phyloP scores from a whole-genome alignment of 306 rosid species.

The Begonia masoniana region DNA sequence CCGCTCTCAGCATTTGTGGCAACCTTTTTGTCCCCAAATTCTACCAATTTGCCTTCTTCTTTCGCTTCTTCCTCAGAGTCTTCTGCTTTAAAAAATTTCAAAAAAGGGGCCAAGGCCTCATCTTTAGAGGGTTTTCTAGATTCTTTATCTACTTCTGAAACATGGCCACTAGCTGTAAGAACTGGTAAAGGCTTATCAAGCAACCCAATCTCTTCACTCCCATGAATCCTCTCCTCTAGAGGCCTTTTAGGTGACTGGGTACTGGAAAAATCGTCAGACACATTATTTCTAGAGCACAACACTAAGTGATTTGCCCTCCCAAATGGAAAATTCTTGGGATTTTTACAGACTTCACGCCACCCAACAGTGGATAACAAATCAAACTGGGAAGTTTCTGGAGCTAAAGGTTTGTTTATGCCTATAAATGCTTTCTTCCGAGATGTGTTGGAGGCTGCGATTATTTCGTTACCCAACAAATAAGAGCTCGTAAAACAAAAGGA shows the following conservation, averaged over 20 bases:
- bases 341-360: conserved; percentile 11
- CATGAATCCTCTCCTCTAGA: conserved; percentile 23
- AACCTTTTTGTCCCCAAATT: conserved; percentile 29
- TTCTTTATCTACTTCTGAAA: conserved; percentile 27
- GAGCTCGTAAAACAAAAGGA: conserved; percentile 14
- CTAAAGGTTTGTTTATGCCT: conserved; percentile 6
- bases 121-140: conserved; percentile 20
- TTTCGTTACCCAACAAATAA: conserved; percentile 5
- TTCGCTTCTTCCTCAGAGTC: conserved; percentile 28
- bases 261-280: conserved; percentile 39
- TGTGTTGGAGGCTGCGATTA: conserved; percentile 11
- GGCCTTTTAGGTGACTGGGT: conserved; percentile 21
- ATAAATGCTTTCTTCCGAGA: conserved; percentile 8
- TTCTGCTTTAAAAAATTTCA: conserved; percentile 61
- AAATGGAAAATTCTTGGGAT: conserved; percentile 26
- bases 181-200: conserved; percentile 62
- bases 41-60: conserved; percentile 18
- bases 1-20: conserved; percentile 16
- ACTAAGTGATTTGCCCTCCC: conserved; percentile 20
- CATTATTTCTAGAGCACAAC: conserved; percentile 46
- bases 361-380: conserved; percentile 13
- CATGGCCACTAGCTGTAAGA: conserved; percentile 19
- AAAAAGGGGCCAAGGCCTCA: conserved; percentile 63
- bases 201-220: conserved; percentile 49
- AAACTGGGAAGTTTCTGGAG: conserved; percentile 9